A percentile compares a stretch with the other conserved stretches of the same genome.
phyloP scores from a whole-genome alignment of 331 rosid genomes.

The Quercus lobata region DNA sequence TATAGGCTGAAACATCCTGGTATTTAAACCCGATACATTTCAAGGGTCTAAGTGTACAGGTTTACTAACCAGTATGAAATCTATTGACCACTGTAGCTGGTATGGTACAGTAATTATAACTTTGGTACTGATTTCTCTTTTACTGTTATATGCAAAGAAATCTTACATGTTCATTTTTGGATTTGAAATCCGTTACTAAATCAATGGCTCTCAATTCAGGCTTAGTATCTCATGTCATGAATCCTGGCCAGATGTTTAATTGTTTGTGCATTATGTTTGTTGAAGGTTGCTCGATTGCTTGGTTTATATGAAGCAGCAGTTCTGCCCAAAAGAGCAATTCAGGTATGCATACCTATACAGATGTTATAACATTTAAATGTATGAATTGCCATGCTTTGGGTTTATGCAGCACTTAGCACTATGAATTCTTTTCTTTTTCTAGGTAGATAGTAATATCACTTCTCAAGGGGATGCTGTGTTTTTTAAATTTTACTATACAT shows the following conservation, averaged over 20 bases:
- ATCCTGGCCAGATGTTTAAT: slow-evolving; percentile 1
- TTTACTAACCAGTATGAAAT: too few relatives aligned
- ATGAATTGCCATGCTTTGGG: background rate
- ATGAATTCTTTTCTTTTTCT: background rate
- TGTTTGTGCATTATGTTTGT: slow-evolving; percentile 12
- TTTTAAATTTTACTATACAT: background rate
- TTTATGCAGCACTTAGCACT: background rate
- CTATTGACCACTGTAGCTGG: too few relatives aligned
- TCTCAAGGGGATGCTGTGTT: background rate
- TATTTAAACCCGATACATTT: too few relatives aligned
- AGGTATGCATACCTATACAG: slow-evolving; percentile 40
- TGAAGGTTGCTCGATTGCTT: slow-evolving; percentile 80
- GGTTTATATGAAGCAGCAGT: slow-evolving; percentile 85
- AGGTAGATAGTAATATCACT: background rate
- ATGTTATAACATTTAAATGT: background rate
- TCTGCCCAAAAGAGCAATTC: slow-evolving; percentile 96
- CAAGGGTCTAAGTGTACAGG: too few relatives aligned
- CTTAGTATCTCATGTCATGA: background rate
- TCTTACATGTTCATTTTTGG: background rate
- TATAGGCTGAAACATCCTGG: too few relatives aligned
- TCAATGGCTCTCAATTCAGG: background rate
- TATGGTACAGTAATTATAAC: too few relatives aligned
- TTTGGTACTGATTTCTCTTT: background rate
- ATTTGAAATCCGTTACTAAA: background rate
- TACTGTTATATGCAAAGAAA: background rate